Evolutionary conservation across 108 stramenopile species (phyloP), one percentile per base, ranked within the genome.

Genomic region (Cylindrotheca fusiformis): DNA sequence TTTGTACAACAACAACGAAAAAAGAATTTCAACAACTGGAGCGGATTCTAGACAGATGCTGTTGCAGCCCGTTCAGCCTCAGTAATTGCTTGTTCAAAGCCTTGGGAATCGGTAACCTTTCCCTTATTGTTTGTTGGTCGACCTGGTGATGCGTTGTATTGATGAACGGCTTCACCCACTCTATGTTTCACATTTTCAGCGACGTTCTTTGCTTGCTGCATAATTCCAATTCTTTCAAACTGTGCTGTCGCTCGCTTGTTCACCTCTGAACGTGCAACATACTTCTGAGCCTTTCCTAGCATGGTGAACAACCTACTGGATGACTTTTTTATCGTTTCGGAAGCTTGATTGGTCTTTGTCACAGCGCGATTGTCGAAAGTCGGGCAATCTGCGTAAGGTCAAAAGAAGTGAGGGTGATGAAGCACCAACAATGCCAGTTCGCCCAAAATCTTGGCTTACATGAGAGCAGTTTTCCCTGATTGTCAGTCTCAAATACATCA

Each of bases 401-500:
- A 41, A 6, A 41, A 14, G n/a, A n/a, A n/a, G n/a, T n/a, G n/a
- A n/a, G n/a, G n/a, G n/a, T n/a, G n/a, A n/a, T n/a, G n/a, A n/a
- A n/a, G n/a, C n/a, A n/a, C n/a, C n/a, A n/a, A n/a, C n/a, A n/a
- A n/a, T n/a, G n/a, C n/a, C n/a, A n/a, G n/a, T n/a, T n/a, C n/a
- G n/a, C n/a, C n/a, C n/a, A n/a, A n/a, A n/a, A n/a, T n/a, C n/a
- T 6, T 41, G 6, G 14, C 36, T 41, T 41, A 41, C 36, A 74
- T 2, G 86, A 87, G 22, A 94, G 65, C 52, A 94, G 56, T 56
- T 78, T 84, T 14, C 92, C 92, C 52, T 90, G 81, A 27, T 69
- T 77, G 66, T 94, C 92, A 21, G 89, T 94, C 61, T 94, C 88
- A 75, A 94, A 94, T 14, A 94, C 92, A 71, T 94, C 92, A 17